Base-by-base conservation (phyloP, 2,329 filamentous ascomycete genomes). In the Ophiostoma perfectum region DNA sequence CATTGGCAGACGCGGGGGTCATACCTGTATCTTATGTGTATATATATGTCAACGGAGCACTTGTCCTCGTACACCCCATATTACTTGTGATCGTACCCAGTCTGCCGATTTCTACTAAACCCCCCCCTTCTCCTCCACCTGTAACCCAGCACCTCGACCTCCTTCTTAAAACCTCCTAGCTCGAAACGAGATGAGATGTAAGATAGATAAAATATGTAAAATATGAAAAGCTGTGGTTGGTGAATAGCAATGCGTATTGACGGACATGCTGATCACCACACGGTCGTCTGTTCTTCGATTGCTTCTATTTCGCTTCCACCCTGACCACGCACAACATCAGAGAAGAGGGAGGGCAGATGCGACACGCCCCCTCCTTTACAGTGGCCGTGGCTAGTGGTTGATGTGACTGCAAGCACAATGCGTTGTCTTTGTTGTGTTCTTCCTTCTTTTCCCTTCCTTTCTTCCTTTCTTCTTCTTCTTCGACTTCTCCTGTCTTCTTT, bases 161-260 rank as follows among this genome's bases (percentile, higher is more conserved):
- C 64, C 67, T 68, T 68, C 67, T 68, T 60, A 60, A 66, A 68
- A 68, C 42, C 67, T 39, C 67, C 67, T 68, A 68, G 67, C 64
- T 49, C 44, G 55, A 47, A 64, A 38, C 3, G 5, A 64, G 18
- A 11, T 11, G 7, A 18, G 41, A n/a, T n/a, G n/a, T n/a, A n/a
- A n/a, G n/a, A n/a, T 63, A 14, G 41, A 45, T 45, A 64, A 42
- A 42, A 45, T 16, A 41, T 41, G 14, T 18, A 64, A 64, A 64
- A 44, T 14, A 45, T 45, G 8, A 18, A 27, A 55, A 52, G 8
- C n/a, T 5, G 6, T 9, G 18, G 27, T 9, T 27, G 5, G 27
- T 52, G 5, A 16, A 5, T 49, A 49, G 16, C 3, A 12, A 2
- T 14, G 4, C 4, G 3, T 49, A 4, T 49, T 55, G 18, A 55